phyloP scores from a whole-genome alignment of 768 basidiomycete genomes.

The Pisolithus albus region DNA sequence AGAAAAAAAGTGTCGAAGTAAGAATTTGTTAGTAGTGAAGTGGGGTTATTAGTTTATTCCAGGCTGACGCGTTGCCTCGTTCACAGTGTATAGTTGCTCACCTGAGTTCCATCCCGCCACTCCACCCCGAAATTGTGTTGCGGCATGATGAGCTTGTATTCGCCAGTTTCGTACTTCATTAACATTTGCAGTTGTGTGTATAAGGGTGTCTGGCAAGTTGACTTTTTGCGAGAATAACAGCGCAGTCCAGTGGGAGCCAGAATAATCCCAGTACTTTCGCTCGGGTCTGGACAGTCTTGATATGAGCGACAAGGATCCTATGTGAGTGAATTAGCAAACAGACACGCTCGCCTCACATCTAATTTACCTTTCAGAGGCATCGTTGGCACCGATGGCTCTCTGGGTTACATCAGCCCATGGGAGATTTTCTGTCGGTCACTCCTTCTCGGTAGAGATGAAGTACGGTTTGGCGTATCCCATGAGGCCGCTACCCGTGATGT shows the following conservation, averaged over 20 bases:
- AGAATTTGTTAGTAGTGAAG: constrained; percentile 54
- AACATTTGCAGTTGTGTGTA: constrained; percentile 84
- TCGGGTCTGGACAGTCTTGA: constrained; percentile 63
- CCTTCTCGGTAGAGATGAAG: constrained; percentile 76
- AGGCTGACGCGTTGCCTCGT: neutral
- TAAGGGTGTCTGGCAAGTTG: constrained; percentile 85
- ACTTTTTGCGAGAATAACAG: constrained; percentile 72
- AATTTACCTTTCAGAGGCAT: constrained; percentile 59
- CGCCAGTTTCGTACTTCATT: constrained; percentile 86
- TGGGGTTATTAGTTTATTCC: constrained; percentile 1
- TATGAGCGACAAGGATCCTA: constrained; percentile 66
- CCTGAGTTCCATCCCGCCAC: constrained; percentile 74
- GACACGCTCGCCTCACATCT: neutral
- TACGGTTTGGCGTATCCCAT: constrained; percentile 91
- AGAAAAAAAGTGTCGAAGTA: constrained; percentile 68
- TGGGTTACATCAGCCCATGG: constrained; percentile 84
- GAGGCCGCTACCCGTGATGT: constrained; percentile 72
- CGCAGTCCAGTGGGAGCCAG: constrained; percentile 90
- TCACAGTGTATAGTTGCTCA: constrained; percentile 21
- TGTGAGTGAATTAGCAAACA: constrained; percentile 5
- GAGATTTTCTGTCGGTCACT: constrained; percentile 66
- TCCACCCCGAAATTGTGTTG: constrained; percentile 97
- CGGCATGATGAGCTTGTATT: constrained; percentile 94
- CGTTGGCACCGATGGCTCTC: constrained; percentile 61
- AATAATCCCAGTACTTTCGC: constrained; percentile 74